A percentile compares a stretch with the other conserved stretches of the same genome.
These are phyloP conservation scores for Senecio squalidus DNA, from an alignment of 140 eudicot genomes.

Conservation along the genomic window DNA sequence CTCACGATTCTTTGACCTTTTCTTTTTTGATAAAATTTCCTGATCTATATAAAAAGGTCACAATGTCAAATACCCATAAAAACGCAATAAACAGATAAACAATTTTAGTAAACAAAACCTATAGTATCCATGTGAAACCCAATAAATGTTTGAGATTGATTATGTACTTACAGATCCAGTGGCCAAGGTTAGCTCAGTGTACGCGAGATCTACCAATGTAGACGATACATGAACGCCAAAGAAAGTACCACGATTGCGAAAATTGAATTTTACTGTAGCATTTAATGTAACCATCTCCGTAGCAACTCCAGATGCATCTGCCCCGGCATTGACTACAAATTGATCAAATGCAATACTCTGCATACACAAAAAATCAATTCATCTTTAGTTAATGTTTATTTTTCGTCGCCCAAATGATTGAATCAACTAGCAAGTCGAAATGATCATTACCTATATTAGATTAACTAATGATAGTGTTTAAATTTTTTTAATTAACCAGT, in stretches of 20 bases:
- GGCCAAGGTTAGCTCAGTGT: constrained; percentile 53
- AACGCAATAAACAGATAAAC: too few species aligned
- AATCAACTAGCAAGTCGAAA: background rate
- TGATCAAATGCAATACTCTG: constrained; percentile 77
- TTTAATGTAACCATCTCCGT: constrained; percentile 82
- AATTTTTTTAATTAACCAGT: too few species aligned
- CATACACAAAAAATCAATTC: constrained; percentile 1
- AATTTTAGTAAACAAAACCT: too few species aligned
- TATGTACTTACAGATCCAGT: constrained; percentile 64
- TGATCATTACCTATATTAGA: background rate
- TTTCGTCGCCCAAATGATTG: background rate
- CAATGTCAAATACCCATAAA: background rate
- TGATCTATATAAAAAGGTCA: constrained; percentile 34
- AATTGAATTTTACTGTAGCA: constrained; percentile 55
- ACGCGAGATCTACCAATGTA: constrained; percentile 59
- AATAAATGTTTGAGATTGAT: too few species aligned
- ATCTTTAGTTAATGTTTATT: background rate
- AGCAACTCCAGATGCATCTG: constrained; percentile 71
- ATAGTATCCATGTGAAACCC: too few species aligned
- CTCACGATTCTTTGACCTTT: constrained; percentile 61
- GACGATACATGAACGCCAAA: constrained; percentile 92
- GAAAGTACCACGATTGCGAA: constrained; percentile 71
- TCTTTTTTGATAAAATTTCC: constrained; percentile 70
- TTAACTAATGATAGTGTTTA: too few species aligned
- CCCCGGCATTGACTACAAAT: constrained; percentile 77